Evolutionary conservation across 768 basidiomycete species (phyloP).

Genomic region (Pholiota molesta): DNA sequence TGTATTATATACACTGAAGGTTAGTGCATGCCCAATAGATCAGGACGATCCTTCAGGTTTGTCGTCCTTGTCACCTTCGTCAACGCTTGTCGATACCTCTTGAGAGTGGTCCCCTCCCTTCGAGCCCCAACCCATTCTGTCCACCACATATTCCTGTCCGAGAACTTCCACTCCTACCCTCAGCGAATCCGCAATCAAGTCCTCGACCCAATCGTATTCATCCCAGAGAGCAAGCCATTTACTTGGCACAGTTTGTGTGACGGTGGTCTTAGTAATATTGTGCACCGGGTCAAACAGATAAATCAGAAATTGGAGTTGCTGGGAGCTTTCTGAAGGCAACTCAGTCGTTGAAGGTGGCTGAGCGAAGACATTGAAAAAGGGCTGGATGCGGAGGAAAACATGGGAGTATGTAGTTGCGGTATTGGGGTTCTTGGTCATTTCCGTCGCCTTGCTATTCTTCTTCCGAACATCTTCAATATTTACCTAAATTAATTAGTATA

Average conservation of each 20-base stretch:
- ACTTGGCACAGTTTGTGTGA: constrained; percentile 84
- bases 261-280: constrained; percentile 70
- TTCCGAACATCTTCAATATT: constrained; percentile 78
- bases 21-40: not conserved
- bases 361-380: constrained; percentile 65
- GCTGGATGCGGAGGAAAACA: constrained; percentile 93
- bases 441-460: constrained; percentile 45
- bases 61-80: constrained; percentile 28
- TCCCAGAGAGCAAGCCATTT: constrained; percentile 92
- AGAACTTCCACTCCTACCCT: constrained; percentile 86
- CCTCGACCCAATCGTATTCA: constrained; percentile 95
- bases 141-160: constrained; percentile 89
- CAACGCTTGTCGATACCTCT: constrained; percentile 20
- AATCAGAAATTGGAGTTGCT: constrained; percentile 71
- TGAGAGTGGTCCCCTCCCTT: constrained; percentile 29
- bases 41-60: constrained; percentile 30
- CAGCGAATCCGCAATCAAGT: constrained; percentile 85
- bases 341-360: constrained; percentile 37
- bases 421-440: constrained; percentile 36
- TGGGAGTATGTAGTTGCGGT: constrained; percentile 79
- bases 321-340: constrained; percentile 35
- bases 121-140: constrained; percentile 81
- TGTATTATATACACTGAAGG: too few species aligned
- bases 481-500: constrained; percentile 50
- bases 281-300: constrained; percentile 81